Percentiles rank a stretch among this genome's conserved stretches.
phyloP scores from a whole-genome alignment of 495 filamentous ascomycete species.

The Neurospora sp. region DNA sequence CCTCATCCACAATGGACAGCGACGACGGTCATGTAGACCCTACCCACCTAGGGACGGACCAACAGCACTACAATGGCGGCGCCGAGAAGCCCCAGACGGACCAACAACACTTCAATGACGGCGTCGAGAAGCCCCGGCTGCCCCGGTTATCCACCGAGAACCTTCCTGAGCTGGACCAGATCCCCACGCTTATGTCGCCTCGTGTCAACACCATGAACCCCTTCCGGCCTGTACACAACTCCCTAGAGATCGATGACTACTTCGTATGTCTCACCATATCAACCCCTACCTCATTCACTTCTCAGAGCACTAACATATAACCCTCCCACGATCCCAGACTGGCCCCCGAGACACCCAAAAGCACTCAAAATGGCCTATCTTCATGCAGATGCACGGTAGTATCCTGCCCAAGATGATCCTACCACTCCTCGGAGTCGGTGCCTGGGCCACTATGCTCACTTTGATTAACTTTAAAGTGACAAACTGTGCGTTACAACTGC shows the following conservation, averaged over 20 bases:
- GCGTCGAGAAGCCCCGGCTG: neutral
- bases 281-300: neutral
- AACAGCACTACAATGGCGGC: neutral
- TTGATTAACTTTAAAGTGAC: slow-evolving; percentile 31
- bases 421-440: slow-evolving; percentile 54
- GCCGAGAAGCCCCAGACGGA: neutral
- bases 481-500: slow-evolving; percentile 36
- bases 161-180: slow-evolving; percentile 1
- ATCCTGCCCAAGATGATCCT: slow-evolving; percentile 74
- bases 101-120: neutral
- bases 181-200: slow-evolving; percentile 24
- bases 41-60: neutral
- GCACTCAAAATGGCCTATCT: slow-evolving; percentile 75
- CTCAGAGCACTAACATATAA: slow-evolving; percentile 1
- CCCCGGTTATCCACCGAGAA: neutral
- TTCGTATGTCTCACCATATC: slow-evolving; percentile 33
- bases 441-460: slow-evolving; percentile 63
- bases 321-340: slow-evolving; percentile 21
- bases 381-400: slow-evolving; percentile 71
- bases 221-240: slow-evolving; percentile 35
- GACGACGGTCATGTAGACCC: slow-evolving; percentile 1
- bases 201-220: slow-evolving; percentile 30
- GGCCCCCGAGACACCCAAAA: slow-evolving; percentile 61
- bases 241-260: slow-evolving; percentile 41
- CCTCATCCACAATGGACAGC: slow-evolving; percentile 6